These are phyloP conservation scores for Orbilia javanica DNA, from an alignment of 2,329 filamentous ascomycete genomes.

Conservation along the genomic window DNA sequence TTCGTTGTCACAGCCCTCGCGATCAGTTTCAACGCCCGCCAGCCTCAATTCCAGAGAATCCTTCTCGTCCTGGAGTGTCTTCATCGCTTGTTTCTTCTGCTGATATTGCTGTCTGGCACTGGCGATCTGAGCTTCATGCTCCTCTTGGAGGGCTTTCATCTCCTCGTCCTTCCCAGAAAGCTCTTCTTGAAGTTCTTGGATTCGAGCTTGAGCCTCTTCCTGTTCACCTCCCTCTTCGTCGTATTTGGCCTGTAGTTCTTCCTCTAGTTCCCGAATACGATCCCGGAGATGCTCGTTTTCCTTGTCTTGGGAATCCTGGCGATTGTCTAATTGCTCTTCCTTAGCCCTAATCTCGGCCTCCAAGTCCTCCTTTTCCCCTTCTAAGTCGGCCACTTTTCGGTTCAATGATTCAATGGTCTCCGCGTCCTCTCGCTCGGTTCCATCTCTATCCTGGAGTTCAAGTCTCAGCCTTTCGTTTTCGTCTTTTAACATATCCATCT, in stretches of 20 bases:
- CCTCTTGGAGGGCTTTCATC: conserved; percentile 43
- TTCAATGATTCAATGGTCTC: conserved; percentile 62
- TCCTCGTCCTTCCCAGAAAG: conserved; percentile 48
- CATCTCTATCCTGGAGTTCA: conserved; percentile 70
- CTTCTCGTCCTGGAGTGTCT: conserved; percentile 52
- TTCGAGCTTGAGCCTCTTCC: conserved; percentile 30
- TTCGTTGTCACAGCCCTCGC: conserved; percentile 67
- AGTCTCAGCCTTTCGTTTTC: conserved; percentile 74
- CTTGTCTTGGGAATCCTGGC: conserved; percentile 64
- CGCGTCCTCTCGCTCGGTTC: conserved; percentile 63
- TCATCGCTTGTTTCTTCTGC: conserved; percentile 53
- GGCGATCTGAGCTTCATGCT: conserved; percentile 46
- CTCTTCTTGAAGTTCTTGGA: conserved; percentile 45
- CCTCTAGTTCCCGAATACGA: conserved; percentile 71
- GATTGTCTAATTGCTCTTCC: conserved; percentile 77
- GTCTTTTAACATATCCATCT: conserved; percentile 64
- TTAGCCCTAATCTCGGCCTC: conserved; percentile 82
- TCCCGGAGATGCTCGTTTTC: conserved; percentile 71
- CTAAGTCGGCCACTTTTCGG: conserved; percentile 67
- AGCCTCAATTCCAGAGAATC: conserved; percentile 38
- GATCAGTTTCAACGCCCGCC: conserved; percentile 40
- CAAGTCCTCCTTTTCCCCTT: conserved; percentile 80
- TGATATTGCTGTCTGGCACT: conserved; percentile 53
- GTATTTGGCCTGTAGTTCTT: conserved; percentile 63
- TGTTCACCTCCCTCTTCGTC: conserved; percentile 59